Evolutionary conservation across 2,329 filamentous ascomycete species (phyloP).

Genomic region (Hypoxylon sp.): DNA sequence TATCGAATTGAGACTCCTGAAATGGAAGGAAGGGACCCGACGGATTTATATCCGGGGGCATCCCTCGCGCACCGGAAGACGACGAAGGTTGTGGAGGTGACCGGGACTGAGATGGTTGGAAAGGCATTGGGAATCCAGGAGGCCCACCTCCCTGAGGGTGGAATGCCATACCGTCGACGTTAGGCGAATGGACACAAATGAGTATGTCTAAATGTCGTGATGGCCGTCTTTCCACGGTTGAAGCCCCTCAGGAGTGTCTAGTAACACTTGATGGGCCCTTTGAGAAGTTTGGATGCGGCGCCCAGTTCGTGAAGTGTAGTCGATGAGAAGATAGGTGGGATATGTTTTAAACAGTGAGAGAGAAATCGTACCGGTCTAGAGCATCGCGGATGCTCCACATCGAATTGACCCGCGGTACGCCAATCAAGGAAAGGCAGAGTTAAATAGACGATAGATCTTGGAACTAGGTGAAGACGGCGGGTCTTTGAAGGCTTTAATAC

Average conservation of each 20-base stretch:
- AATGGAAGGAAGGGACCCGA: conserved; percentile 48
- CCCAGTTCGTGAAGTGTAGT: conserved; percentile 24
- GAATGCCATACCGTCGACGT: conserved; percentile 49
- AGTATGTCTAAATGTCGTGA: conserved; percentile 19
- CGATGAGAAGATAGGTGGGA: conserved; percentile 28
- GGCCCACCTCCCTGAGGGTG: conserved; percentile 45
- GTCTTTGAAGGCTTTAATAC: conserved; percentile 52
- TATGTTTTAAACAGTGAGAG: conserved; percentile 38
- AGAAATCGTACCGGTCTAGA: conserved; percentile 43
- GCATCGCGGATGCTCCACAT: conserved; percentile 43
- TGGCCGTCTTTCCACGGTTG: conserved; percentile 17
- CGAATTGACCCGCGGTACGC: conserved; percentile 41
- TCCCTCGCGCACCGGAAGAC: conserved; percentile 41
- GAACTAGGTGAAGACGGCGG: conserved; percentile 45
- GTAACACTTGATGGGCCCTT: conserved; percentile 43
- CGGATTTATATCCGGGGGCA: conserved; percentile 44
- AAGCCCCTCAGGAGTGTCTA: conserved; percentile 44
- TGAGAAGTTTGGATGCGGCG: conserved; percentile 24
- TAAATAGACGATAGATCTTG: conserved; percentile 41
- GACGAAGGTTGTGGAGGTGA: conserved; percentile 49
- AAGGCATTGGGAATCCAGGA: conserved; percentile 47
- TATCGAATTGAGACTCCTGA: conserved; percentile 71
- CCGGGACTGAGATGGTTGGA: conserved; percentile 46
- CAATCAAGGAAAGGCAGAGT: conserved; percentile 42
- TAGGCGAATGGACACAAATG: conserved; percentile 13